These are phyloP conservation scores for Pseudopyricularia javanii DNA, from an alignment of 2,329 filamentous ascomycete genomes.

Conservation along the genomic window DNA sequence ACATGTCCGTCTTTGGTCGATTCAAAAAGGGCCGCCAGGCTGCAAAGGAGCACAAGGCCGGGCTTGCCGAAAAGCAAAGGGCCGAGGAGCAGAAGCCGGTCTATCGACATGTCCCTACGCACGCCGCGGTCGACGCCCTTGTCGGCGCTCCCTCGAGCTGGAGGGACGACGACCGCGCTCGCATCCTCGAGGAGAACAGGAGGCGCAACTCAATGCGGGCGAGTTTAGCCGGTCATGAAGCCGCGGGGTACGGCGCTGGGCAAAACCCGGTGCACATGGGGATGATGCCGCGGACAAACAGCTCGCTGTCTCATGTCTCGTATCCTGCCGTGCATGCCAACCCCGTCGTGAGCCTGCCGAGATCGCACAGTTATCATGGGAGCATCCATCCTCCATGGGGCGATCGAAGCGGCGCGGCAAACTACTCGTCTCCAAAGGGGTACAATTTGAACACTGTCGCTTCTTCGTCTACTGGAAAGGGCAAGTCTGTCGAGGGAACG, in stretches of 20 bases:
- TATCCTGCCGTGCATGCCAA: conserved; percentile 4
- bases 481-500: conserved; percentile 25
- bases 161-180: conserved; percentile 31
- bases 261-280: conserved; percentile 18
- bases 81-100: conserved; percentile 26
- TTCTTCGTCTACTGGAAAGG: conserved; percentile 20
- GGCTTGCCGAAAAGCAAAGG: conserved; percentile 33
- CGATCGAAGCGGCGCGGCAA: conserved; percentile 16
- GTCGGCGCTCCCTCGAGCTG: conserved; percentile 39
- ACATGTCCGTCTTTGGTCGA: conserved; percentile 46
- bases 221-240: conserved; percentile 14
- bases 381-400: conserved; percentile 23
- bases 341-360: conserved; percentile 4
- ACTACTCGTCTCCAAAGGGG: conserved; percentile 11
- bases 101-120: conserved; percentile 49
- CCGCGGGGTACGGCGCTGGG: conserved; percentile 10
- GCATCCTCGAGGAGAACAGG: conserved; percentile 37
- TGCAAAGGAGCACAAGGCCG: conserved; percentile 39
- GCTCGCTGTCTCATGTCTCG: conserved; percentile 6
- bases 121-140: conserved; percentile 47
- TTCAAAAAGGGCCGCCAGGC: conserved; percentile 39
- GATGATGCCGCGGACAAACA: conserved; percentile 28
- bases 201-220: conserved; percentile 35
- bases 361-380: conserved; percentile 7
- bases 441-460: neutral